Conservation (phyloP, 768 basidiomycete species). For the Candolleomyces aberdarensis region DNA sequence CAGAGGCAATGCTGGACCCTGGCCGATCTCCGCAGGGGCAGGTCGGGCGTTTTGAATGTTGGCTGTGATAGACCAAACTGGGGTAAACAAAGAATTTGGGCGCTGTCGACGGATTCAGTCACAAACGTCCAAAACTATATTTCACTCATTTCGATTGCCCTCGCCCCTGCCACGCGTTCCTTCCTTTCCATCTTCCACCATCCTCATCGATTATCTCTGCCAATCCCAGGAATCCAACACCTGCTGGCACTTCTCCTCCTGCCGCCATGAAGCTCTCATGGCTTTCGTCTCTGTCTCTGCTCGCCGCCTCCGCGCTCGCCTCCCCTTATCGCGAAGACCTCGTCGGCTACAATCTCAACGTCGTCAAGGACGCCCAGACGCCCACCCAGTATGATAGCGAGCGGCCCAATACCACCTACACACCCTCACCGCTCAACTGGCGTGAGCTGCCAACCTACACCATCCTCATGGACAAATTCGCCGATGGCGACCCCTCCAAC, state of each 20-base stretch:
- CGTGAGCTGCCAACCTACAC: constrained; percentile 77
- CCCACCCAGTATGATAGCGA: constrained; percentile 63
- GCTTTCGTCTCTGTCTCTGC: constrained; percentile 34
- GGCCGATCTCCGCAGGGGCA: too few species aligned
- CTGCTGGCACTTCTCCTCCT: not conserved
- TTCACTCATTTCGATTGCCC: not conserved
- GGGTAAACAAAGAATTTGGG: constrained; percentile 14
- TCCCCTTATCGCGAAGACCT: constrained; percentile 70
- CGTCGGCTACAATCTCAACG: constrained; percentile 73
- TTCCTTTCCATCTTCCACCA: constrained; percentile 4
- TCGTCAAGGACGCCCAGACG: constrained; percentile 66
- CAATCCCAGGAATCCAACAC: constrained; percentile 2
- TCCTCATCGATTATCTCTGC: not conserved
- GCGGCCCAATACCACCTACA: constrained; percentile 66
- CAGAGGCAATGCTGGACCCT: too few species aligned
- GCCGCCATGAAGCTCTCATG: constrained; percentile 45
- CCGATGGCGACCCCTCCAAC: constrained; percentile 88
- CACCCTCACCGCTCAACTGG: constrained; percentile 83
- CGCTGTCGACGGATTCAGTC: not conserved
- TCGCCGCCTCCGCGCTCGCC: constrained; percentile 40
- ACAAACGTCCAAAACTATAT: not conserved
- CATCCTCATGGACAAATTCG: constrained; percentile 88
- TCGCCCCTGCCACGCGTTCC: constrained; percentile 1
- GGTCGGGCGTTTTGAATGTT: not conserved
- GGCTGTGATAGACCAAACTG: not conserved